Conservation (phyloP, 768 basidiomycete genomes). For the Agrocybe praecox region DNA sequence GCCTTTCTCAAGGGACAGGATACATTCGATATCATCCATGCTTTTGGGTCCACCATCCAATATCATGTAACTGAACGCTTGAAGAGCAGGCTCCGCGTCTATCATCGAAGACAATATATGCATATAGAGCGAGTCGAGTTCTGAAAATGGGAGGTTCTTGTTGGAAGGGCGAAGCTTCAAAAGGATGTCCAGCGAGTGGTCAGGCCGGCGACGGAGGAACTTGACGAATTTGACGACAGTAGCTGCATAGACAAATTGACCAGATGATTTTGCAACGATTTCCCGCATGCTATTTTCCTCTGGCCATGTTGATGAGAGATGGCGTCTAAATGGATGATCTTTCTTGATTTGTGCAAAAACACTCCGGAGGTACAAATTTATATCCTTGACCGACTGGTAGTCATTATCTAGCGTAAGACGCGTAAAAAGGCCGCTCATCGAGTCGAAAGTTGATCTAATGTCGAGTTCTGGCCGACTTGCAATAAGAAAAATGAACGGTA, state of each 20-base stretch:
- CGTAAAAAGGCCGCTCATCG: not conserved
- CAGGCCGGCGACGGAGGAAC: slow-evolving; percentile 1
- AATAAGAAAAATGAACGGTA: not conserved
- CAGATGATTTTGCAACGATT: not conserved
- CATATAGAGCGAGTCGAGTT: slow-evolving; percentile 3
- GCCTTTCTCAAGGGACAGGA: not conserved
- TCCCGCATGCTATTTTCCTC: not conserved
- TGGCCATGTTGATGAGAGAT: not conserved
- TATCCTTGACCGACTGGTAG: not conserved
- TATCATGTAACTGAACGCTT: not conserved
- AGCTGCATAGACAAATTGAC: slow-evolving; percentile 8
- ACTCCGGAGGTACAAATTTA: not conserved
- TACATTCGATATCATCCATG: not conserved
- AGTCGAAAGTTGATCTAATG: not conserved
- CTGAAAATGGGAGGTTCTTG: slow-evolving; percentile 1
- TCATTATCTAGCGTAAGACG: not conserved
- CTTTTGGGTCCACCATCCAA: not conserved
- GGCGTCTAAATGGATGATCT: not conserved
- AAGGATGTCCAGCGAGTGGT: slow-evolving; percentile 3
- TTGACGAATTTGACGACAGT: not conserved
- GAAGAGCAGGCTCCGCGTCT: not conserved
- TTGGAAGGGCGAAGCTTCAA: not conserved
- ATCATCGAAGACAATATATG: not conserved
- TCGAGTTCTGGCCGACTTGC: slow-evolving; percentile 2
- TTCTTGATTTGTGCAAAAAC: not conserved